A percentile compares a stretch with the other conserved stretches of the same genome.
These are phyloP conservation scores for Puccinia sorghi DNA, from an alignment of 1,284 basidiomycete species.

Conservation along the genomic window DNA sequence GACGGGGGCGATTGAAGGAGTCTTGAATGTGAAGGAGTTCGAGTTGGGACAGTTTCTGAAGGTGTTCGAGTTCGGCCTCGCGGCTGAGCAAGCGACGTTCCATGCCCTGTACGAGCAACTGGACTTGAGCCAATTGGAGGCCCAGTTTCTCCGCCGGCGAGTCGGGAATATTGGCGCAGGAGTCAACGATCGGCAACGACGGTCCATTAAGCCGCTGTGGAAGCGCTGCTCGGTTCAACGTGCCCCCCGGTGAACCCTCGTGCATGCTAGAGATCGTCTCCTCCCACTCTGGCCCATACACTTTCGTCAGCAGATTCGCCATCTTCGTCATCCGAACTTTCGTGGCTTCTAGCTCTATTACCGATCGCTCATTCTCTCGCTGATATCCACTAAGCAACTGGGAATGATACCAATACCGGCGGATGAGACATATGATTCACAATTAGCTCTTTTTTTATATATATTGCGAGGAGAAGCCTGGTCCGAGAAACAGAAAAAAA, in stretches of 20 bases:
- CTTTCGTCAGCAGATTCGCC: slow-evolving; percentile 32
- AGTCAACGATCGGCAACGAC: neutral
- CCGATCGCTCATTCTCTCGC: slow-evolving; percentile 49
- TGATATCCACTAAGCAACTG: slow-evolving; percentile 48
- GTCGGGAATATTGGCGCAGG: neutral
- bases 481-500: neutral
- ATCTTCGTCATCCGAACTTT: slow-evolving; percentile 40
- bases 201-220: neutral
- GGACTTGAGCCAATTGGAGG: slow-evolving; percentile 45
- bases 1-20: neutral
- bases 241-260: slow-evolving; percentile 7
- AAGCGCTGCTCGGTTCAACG: slow-evolving; percentile 1
- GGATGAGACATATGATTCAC: neutral
- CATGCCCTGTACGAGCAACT: slow-evolving; percentile 48
- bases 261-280: slow-evolving; percentile 31
- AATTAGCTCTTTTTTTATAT: neutral
- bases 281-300: slow-evolving; percentile 50
- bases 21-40: slow-evolving; percentile 30
- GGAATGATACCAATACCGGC: neutral
- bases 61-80: slow-evolving; percentile 37
- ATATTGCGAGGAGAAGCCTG: neutral
- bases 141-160: slow-evolving; percentile 26
- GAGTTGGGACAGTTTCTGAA: slow-evolving; percentile 17
- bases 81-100: slow-evolving; percentile 35
- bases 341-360: slow-evolving; percentile 42